phyloP scores from a whole-genome alignment of 2,329 filamentous ascomycete genomes.

The Colletotrichum destructivum region DNA sequence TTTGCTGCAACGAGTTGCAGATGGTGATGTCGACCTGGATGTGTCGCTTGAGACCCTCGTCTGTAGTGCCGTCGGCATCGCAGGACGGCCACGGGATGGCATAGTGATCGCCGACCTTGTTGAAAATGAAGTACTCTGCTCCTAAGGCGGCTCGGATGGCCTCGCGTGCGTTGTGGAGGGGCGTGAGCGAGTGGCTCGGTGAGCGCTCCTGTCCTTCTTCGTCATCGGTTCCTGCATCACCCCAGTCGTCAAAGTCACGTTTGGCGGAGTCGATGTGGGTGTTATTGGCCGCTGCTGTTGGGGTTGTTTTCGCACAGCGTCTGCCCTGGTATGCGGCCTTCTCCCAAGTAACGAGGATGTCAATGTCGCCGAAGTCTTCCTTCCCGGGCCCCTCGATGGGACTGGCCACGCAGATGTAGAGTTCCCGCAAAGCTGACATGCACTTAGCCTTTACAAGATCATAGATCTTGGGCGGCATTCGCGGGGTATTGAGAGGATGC shows the following conservation, averaged over 20 bases:
- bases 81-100: conserved; percentile 70
- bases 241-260: not conserved
- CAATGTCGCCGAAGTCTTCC: conserved; percentile 78
- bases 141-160: conserved; percentile 53
- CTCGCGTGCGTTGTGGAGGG: not conserved
- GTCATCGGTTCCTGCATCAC: not conserved
- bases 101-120: conserved; percentile 55
- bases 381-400: conserved; percentile 81
- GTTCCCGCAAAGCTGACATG: conserved; percentile 60
- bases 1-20: conserved; percentile 57
- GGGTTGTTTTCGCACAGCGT: not conserved
- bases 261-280: not conserved
- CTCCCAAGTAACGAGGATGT: conserved; percentile 72
- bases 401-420: conserved; percentile 70
- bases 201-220: not conserved
- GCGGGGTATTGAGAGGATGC: conserved; percentile 71
- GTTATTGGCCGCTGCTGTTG: too few relatives aligned
- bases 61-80: not conserved
- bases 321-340: conserved; percentile 41
- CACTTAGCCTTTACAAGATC: conserved; percentile 62
- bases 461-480: conserved; percentile 76
- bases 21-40: conserved; percentile 81
- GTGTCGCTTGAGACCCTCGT: conserved; percentile 48
- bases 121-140: conserved; percentile 58
- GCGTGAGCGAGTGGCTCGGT: not conserved